Evolutionary conservation across 805 yeast species (phyloP), one percentile per base, ranked within the genome.

Genomic region (Candida berthetii): DNA sequence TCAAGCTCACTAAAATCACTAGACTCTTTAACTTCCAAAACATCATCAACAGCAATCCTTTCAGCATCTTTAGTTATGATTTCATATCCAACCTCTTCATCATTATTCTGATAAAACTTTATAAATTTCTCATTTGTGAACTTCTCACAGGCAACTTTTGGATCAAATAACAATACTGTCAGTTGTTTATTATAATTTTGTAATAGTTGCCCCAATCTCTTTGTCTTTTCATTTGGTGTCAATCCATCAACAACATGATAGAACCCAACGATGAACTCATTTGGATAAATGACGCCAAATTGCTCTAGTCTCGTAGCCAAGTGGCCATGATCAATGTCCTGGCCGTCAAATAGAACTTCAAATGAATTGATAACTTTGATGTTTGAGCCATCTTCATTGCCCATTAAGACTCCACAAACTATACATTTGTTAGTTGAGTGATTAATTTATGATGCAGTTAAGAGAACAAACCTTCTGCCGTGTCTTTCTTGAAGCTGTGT

Each of bases 61-160:
- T 40, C 42, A 13, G 39, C 31, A 16, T 40, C 42, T 24, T 31
- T 40, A 8, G 35, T 40, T 13, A 33, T 31, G 11, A 40, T 36
- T 11, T 39, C 37, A 9, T n/a, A 19, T 15, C 9, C 14, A 14
- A 37, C 17, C 5, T 15, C 19, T 10, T 15, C 19, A 13, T 7
- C 9, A 10, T 27, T 13, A 7, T 20, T 20, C 11, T 34, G 29
- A 10, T 27, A 34, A n/a, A 33, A 10, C 35, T 29, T 28, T 4
- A 39, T 9, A 27, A 29, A 39, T 14, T 39, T 35, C 16, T 20
- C 31, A 22, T 39, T 35, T 25, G 39, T 37, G 16, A 27, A 29
- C 16, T 29, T 29, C 11, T 29, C 27, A 11, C 27, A 10, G 5
- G 39, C 39, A 29, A 37, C 7, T 14, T 29, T 18, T 4, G 39